Evolutionary conservation across 2,329 filamentous ascomycete species (phyloP).

Genomic region (Nothomitra cinnamomea): DNA sequence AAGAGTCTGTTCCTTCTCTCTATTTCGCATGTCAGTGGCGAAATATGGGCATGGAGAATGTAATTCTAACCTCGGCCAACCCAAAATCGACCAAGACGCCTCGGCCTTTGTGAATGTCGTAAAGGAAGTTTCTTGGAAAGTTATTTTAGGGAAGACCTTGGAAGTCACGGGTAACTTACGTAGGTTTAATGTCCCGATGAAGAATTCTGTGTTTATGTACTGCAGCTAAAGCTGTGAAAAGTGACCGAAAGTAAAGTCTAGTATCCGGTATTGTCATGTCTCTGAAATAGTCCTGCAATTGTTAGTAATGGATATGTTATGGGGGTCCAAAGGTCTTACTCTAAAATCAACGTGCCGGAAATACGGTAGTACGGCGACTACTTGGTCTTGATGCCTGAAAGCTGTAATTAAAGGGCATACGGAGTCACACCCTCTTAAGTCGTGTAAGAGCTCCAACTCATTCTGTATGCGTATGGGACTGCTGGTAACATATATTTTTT

Average conservation of each 20-base stretch:
- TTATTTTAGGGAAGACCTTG: slow-evolving; percentile 1
- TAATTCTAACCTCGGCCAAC: slow-evolving; percentile 53
- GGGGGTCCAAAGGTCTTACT: slow-evolving; percentile 9
- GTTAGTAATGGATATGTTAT: background rate
- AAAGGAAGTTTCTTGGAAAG: slow-evolving; percentile 57
- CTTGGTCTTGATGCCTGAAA: slow-evolving; percentile 88
- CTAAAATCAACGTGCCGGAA: slow-evolving; percentile 93
- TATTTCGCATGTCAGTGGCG: slow-evolving; percentile 4
- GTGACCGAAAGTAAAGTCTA: slow-evolving; percentile 70
- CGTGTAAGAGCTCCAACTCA: slow-evolving; percentile 83
- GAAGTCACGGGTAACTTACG: slow-evolving; percentile 25
- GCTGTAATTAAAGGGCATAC: slow-evolving; percentile 94
- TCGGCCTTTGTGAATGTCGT: slow-evolving; percentile 61
- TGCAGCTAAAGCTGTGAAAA: slow-evolving; percentile 69
- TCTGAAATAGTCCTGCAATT: slow-evolving; percentile 57
- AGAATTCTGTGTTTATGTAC: slow-evolving; percentile 76
- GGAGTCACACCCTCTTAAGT: slow-evolving; percentile 63
- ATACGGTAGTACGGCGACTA: slow-evolving; percentile 86
- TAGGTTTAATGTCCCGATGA: slow-evolving; percentile 93
- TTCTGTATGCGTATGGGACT: slow-evolving; percentile 88
- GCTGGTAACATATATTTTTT: slow-evolving; percentile 98
- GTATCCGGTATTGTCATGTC: slow-evolving; percentile 77
- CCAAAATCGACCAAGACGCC: slow-evolving; percentile 98
- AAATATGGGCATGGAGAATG: background rate
- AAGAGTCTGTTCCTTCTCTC: slow-evolving; percentile 48